Evolutionary conservation across 2,329 filamentous ascomycete species (phyloP), one percentile per base, ranked within the genome.

Genomic region (Xylariomycetidae sp.): DNA sequence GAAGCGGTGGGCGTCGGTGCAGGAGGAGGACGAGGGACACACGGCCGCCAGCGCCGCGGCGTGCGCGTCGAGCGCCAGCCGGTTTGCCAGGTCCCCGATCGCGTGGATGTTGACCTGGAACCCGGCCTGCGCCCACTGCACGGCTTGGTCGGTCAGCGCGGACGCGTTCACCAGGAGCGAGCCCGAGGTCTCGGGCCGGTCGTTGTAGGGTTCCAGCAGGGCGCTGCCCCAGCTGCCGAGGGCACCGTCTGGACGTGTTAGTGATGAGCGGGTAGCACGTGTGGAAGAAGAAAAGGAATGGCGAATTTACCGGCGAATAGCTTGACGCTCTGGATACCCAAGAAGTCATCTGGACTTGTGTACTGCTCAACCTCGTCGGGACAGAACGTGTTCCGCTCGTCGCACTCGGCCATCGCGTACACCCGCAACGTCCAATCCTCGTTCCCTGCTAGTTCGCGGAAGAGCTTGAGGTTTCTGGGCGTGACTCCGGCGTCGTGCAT

Each of bases 101-200:
- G 79, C 80, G 53, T 85, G 81, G 39, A 85, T 80, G 49, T 81
- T 82, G 35, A 85, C 78, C 50, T 85, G 80, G 47, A 70, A 84
- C 10, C 75, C 76, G 22, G 64, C 66, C 2, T 57, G 57, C 12
- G 77, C 70, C 80, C 80, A 85, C 18, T 70, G 55, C 9, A 57
- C 59, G 3, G 78, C 64, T 8, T 82, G 59, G 5, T 60, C 52
- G 1, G 65, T 67, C 32, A 85, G 61, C 4, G 70, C 67, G 0
- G 70, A 72, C n/a, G 72, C 69, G 50, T 82, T 80, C 34, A 83
- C 73, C 19, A 85, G 68, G 31, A 85, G 72, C 0, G 77, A 81
- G 10, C 81, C 81, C 0, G 67, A 72, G 0, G 70, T 75, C 37
- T 69, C 68, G 2, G 71, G 68, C 13, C 75, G 74, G 52, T 85